Conservation (phyloP, 768 basidiomycete species). For the Podaxis sp. region DNA sequence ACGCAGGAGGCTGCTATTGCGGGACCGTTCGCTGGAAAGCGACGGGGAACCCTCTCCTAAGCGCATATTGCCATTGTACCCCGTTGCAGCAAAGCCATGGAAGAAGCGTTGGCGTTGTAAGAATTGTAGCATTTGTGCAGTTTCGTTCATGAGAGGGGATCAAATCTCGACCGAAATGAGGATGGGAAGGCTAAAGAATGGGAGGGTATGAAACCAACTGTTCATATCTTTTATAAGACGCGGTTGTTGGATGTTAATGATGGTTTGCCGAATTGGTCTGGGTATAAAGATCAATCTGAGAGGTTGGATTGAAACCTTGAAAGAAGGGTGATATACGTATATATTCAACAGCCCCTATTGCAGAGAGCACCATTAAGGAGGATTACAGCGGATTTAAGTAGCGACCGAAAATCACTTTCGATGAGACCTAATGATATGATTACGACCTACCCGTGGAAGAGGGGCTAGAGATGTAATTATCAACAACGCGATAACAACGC, state of each 20-base stretch:
- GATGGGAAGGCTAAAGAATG: conserved; percentile 50
- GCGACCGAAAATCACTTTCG: neutral
- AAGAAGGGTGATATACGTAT: neutral
- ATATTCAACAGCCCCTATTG: too few species aligned
- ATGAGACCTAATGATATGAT: neutral
- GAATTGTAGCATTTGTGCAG: conserved; percentile 53
- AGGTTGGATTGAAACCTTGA: conserved; percentile 23
- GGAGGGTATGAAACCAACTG: conserved; percentile 59
- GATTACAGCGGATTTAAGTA: neutral
- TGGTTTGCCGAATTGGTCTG: conserved; percentile 60
- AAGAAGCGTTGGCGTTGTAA: conserved; percentile 67
- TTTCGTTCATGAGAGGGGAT: conserved; percentile 54
- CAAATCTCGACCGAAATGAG: conserved; percentile 51
- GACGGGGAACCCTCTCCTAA: conserved; percentile 46
- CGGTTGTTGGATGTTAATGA: conserved; percentile 58
- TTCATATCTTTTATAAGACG: conserved; percentile 67
- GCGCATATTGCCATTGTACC: conserved; percentile 72
- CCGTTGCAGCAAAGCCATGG: conserved; percentile 50
- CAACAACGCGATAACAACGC: neutral
- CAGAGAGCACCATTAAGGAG: neutral
- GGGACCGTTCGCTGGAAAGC: conserved; percentile 47
- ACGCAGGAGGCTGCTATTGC: conserved; percentile 61
- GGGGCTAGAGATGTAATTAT: neutral
- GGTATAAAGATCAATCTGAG: conserved; percentile 53
- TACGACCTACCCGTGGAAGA: neutral